A percentile compares a stretch with the other conserved stretches of the same genome.
Conservation (phyloP, 148 eudicot species). For the Polygonum aviculare region DNA sequence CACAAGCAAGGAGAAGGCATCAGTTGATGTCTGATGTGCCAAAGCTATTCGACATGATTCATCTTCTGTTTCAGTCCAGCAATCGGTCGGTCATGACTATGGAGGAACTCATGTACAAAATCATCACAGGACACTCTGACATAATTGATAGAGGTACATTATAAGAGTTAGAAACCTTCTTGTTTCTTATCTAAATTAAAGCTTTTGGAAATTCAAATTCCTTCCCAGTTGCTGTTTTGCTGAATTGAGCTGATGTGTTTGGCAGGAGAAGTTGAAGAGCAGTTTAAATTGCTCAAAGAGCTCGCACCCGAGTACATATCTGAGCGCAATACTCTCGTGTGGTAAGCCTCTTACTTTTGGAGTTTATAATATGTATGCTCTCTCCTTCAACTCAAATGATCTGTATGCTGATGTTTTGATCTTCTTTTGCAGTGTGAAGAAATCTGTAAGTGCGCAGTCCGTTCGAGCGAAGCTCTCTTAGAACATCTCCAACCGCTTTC, state of each 20-base stretch:
- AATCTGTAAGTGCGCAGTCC: conserved; percentile 35
- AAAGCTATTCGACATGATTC: conserved; percentile 61
- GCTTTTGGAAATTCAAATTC: no score
- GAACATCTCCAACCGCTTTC: no score
- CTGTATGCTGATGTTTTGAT: not conserved
- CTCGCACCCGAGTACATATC: conserved; percentile 66
- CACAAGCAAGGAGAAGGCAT: conserved; percentile 55
- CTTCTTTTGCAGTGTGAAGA: conserved; percentile 54
- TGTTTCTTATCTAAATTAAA: not conserved
- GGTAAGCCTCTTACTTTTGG: conserved; percentile 28
- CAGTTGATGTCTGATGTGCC: conserved; percentile 57
- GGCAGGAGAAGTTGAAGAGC: conserved; percentile 80
- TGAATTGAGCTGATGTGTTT: not conserved
- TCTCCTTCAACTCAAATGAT: not conserved
- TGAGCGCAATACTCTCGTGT: conserved; percentile 51
- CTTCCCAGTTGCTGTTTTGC: not conserved
- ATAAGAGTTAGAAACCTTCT: not conserved
- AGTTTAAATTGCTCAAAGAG: conserved; percentile 60
- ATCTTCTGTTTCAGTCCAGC: conserved; percentile 58
- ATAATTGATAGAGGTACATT: conserved; percentile 56
- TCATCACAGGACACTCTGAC: conserved; percentile 40
- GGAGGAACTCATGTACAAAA: conserved; percentile 65
- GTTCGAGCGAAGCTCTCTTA: conserved; percentile 38
- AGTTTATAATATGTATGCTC: not conserved
- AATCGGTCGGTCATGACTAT: conserved; percentile 57